Percentiles rank a stretch among this genome's conserved stretches.
Evolutionary conservation across 805 yeast genomes (phyloP).

Genomic region (Priceomyces melissophilus): DNA sequence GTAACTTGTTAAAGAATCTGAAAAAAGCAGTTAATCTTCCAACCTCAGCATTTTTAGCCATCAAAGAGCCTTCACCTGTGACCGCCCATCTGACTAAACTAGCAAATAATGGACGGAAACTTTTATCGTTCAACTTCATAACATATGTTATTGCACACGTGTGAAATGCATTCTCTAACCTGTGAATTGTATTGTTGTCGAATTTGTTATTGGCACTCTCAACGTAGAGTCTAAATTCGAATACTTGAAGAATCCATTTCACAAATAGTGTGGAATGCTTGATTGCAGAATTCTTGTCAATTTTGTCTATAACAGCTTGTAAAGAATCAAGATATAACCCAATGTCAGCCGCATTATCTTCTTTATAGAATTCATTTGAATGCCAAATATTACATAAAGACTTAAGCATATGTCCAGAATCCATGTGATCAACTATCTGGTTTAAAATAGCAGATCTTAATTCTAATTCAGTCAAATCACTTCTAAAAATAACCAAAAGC

Average conservation of each 20-base stretch:
- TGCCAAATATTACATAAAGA: slow-evolving; percentile 65
- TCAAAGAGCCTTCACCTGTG: slow-evolving; percentile 67
- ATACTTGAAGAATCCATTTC: slow-evolving; percentile 62
- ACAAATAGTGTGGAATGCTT: slow-evolving; percentile 64
- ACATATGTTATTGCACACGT: slow-evolving; percentile 72
- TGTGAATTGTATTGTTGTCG: slow-evolving; percentile 69
- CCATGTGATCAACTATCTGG: slow-evolving; percentile 63
- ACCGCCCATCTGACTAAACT: slow-evolving; percentile 88
- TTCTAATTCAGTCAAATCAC: slow-evolving; percentile 55
- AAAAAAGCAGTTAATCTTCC: slow-evolving; percentile 72
- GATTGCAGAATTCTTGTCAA: slow-evolving; percentile 76
- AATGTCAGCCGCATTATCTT: slow-evolving; percentile 39
- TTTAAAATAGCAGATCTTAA: slow-evolving; percentile 62
- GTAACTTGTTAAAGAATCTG: slow-evolving; percentile 80
- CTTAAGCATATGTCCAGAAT: slow-evolving; percentile 57
- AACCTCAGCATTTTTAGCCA: slow-evolving; percentile 42
- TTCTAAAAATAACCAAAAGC: slow-evolving; percentile 53
- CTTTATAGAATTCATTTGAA: slow-evolving; percentile 28
- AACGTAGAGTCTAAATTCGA: slow-evolving; percentile 60
- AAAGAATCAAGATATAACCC: slow-evolving; percentile 69
- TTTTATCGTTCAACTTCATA: slow-evolving; percentile 88
- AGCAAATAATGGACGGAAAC: slow-evolving; percentile 89
- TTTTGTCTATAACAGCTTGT: slow-evolving; percentile 59
- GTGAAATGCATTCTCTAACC: slow-evolving; percentile 77
- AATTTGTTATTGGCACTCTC: slow-evolving; percentile 31